Percentiles rank a stretch among this genome's conserved stretches.
Evolutionary conservation across 1,139 yeast species (phyloP).

Genomic region (Diutina neorugosa): DNA sequence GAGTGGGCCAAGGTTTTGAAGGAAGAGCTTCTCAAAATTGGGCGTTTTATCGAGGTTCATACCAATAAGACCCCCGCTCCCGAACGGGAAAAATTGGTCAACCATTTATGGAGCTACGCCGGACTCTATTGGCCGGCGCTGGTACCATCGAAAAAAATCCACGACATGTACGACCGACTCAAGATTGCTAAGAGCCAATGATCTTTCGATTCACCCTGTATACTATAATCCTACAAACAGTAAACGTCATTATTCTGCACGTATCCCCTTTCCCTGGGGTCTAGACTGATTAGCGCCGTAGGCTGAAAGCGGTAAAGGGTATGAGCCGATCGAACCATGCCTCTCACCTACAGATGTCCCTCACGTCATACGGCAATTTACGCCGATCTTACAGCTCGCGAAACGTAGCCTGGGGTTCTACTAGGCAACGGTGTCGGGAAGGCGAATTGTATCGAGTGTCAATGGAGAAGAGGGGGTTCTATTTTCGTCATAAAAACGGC

Average conservation of each 20-base stretch:
- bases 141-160: constrained; percentile 71
- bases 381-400: neutral
- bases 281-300: neutral
- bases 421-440: neutral
- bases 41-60: constrained; percentile 42
- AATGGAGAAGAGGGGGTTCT: neutral
- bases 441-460: too few relatives aligned
- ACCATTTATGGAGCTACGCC: constrained; percentile 87
- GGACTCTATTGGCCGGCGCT: constrained; percentile 88
- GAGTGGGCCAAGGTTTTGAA: constrained; percentile 76
- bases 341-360: neutral
- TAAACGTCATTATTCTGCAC: neutral
- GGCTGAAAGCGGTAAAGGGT: neutral
- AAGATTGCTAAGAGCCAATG: constrained; percentile 11
- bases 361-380: neutral
- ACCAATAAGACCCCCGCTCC: constrained; percentile 9
- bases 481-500: neutral
- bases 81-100: constrained; percentile 30
- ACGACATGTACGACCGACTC: constrained; percentile 72
- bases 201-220: neutral
- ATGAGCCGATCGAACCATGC: neutral
- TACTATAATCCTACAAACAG: neutral
- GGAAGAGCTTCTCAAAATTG: constrained; percentile 66
- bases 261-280: neutral
- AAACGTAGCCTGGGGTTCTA: neutral